These are phyloP conservation scores for Fusarium sp. DNA, from an alignment of 2,329 filamentous ascomycete species.

Conservation along the genomic window DNA sequence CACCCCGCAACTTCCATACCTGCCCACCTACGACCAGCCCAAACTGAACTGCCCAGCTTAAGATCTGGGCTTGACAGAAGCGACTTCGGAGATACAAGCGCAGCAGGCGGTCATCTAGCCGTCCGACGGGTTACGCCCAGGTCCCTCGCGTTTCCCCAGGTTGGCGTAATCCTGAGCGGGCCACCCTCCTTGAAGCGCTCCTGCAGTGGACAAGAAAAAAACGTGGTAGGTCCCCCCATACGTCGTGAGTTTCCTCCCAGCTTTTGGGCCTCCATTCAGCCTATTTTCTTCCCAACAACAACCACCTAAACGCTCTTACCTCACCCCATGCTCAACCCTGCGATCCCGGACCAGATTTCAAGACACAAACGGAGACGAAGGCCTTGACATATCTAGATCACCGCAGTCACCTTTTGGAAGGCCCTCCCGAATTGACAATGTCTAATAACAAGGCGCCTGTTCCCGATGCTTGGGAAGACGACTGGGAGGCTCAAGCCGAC, in stretches of 20 bases:
- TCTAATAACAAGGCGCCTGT: slow-evolving; percentile 59
- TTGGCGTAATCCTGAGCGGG: slow-evolving; percentile 16
- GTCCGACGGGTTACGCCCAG: not conserved
- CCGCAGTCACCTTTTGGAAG: not conserved
- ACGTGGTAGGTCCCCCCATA: slow-evolving; percentile 16
- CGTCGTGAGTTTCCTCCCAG: slow-evolving; percentile 33
- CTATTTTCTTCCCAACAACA: slow-evolving; percentile 20
- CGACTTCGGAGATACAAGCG: slow-evolving; percentile 9
- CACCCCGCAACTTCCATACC: slow-evolving; percentile 41
- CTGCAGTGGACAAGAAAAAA: slow-evolving; percentile 5
- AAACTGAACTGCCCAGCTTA: not conserved
- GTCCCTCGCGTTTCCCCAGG: slow-evolving; percentile 11
- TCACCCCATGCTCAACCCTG: slow-evolving; percentile 36
- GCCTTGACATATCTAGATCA: slow-evolving; percentile 18
- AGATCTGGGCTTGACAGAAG: slow-evolving; percentile 14
- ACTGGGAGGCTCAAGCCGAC: slow-evolving; percentile 87
- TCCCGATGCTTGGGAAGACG: slow-evolving; percentile 89
- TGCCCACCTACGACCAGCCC: not conserved
- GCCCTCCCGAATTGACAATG: slow-evolving; percentile 53
- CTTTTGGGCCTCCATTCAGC: slow-evolving; percentile 29
- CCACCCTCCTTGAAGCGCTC: not conserved
- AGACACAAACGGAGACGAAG: slow-evolving; percentile 34
- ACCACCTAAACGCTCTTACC: slow-evolving; percentile 10
- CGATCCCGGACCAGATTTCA: slow-evolving; percentile 24
- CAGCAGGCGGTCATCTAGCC: not conserved